Conservation (phyloP, 225 moss, liverwort and hornwort genomes). For the Lunularia cruciata region DNA sequence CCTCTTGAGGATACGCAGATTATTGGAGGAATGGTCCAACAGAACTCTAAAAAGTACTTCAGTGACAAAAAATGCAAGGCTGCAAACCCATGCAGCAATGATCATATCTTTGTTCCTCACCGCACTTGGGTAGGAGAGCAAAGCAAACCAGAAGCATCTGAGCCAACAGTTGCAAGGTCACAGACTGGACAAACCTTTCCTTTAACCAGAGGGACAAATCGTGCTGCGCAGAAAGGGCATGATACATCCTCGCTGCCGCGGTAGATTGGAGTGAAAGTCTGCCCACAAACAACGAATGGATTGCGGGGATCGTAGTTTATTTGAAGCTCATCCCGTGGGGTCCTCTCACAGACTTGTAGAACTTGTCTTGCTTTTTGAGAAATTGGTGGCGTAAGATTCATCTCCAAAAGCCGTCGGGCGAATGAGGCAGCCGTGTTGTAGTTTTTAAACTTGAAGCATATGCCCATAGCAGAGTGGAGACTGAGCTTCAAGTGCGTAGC, state of each 20-base stretch:
- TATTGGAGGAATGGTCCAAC: conserved; percentile 10
- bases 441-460: conserved; percentile 71
- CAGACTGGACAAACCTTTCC: conserved; percentile 82
- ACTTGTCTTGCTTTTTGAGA: conserved; percentile 86
- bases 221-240: conserved; percentile 87
- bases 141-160: conserved; percentile 81
- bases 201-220: conserved; percentile 75
- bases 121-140: conserved; percentile 90
- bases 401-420: conserved; percentile 68
- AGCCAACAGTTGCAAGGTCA: conserved; percentile 82
- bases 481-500: conserved; percentile 84
- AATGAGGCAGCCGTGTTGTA: conserved; percentile 82
- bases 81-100: conserved; percentile 23
- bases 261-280: conserved; percentile 86
- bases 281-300: conserved; percentile 90
- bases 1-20: conserved; percentile 22
- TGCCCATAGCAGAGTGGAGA: conserved; percentile 82
- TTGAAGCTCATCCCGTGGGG: conserved; percentile 66
- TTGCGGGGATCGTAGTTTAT: conserved; percentile 95
- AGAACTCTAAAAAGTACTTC: conserved; percentile 15
- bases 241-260: conserved; percentile 84
- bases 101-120: conserved; percentile 37
- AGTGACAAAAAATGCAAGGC: conserved; percentile 19
- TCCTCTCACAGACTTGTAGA: conserved; percentile 80
- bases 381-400: conserved; percentile 56